A percentile compares a stretch with the other conserved stretches of the same genome.
Evolutionary conservation across 1,284 basidiomycete genomes (phyloP).

Genomic region (Phaffia rhodozyma): DNA sequence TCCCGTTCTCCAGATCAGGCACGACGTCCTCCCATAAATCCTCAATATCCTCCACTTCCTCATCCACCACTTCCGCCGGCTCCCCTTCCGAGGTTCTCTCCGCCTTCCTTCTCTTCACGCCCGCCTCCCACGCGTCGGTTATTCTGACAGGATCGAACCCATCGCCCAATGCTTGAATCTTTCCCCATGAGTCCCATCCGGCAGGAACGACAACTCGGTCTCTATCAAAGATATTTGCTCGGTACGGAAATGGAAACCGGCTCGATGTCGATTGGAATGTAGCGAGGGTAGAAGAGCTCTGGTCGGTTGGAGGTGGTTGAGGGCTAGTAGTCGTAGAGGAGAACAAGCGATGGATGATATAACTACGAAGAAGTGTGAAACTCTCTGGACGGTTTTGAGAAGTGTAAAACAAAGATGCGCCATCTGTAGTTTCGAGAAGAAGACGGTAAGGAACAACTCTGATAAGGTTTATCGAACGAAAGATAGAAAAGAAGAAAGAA

Average conservation of each 20-base stretch:
- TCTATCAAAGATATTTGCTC: constrained; percentile 82
- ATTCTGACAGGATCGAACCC: constrained; percentile 75
- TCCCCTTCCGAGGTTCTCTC: constrained; percentile 34
- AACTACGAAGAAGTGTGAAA: constrained; percentile 66
- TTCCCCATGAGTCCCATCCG: constrained; percentile 97
- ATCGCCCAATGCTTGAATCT: constrained; percentile 80
- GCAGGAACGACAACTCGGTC: constrained; percentile 83
- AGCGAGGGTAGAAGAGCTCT: constrained; percentile 4
- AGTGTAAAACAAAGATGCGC: constrained; percentile 84
- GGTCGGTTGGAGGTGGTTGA: constrained; percentile 8
- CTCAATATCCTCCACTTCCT: constrained; percentile 27
- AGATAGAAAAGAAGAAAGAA: constrained; percentile 3
- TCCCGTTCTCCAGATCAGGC: constrained; percentile 29
- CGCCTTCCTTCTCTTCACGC: constrained; percentile 21
- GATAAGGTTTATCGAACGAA: not conserved
- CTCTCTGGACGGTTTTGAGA: constrained; percentile 64
- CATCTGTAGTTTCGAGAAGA: constrained; percentile 45
- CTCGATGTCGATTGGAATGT: constrained; percentile 42
- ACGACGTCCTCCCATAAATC: constrained; percentile 34
- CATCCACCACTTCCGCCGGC: constrained; percentile 38
- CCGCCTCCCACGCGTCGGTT: constrained; percentile 67
- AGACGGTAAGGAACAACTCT: not conserved
- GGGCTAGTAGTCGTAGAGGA: constrained; percentile 49
- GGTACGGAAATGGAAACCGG: constrained; percentile 71
- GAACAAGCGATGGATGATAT: constrained; percentile 77